Evolutionary conservation across 192 early-diverging fungal genomes (phyloP).

Genomic region (Spizellomyces sp.): DNA sequence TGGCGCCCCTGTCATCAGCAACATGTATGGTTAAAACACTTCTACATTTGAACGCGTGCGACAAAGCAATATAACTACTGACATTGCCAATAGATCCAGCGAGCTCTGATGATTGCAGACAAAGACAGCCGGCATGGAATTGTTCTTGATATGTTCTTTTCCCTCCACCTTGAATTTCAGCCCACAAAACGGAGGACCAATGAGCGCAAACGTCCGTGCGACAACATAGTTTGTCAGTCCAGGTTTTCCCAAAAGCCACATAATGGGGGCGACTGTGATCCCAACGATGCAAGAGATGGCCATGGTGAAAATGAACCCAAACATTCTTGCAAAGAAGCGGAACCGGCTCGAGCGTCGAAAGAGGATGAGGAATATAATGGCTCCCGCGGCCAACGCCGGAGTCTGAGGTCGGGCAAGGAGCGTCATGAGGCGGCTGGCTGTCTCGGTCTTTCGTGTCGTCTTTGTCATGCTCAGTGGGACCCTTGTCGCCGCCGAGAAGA

Average conservation of each 20-base stretch:
- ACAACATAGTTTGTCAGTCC: conserved; percentile 66
- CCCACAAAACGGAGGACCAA: conserved; percentile 58
- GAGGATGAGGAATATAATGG: conserved; percentile 7
- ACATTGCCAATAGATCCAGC: conserved; percentile 66
- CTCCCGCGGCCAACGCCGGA: conserved; percentile 3
- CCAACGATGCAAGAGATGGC: conserved; percentile 54
- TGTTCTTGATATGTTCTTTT: conserved; percentile 22
- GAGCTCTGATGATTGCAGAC: conserved; percentile 79
- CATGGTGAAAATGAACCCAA: conserved; percentile 28
- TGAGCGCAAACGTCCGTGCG: conserved; percentile 52
- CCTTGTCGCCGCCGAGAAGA: too few species aligned
- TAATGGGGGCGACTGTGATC: conserved; percentile 51
- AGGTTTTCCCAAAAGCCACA: conserved; percentile 58
- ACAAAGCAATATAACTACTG: neutral
- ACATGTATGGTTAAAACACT: neutral
- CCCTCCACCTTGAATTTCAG: conserved; percentile 38
- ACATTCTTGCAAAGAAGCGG: conserved; percentile 25
- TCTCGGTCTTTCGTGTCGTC: too few species aligned
- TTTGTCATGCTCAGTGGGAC: too few species aligned
- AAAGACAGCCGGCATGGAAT: conserved; percentile 27
- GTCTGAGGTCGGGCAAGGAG: neutral
- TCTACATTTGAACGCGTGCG: neutral
- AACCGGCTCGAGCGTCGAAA: conserved; percentile 20
- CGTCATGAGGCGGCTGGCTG: conserved; percentile 1
- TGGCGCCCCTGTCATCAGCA: conserved; percentile 3